Evolutionary conservation across 148 eudicot species (phyloP), one percentile per base, ranked within the genome.

Genomic region (Persicaria maculosa): DNA sequence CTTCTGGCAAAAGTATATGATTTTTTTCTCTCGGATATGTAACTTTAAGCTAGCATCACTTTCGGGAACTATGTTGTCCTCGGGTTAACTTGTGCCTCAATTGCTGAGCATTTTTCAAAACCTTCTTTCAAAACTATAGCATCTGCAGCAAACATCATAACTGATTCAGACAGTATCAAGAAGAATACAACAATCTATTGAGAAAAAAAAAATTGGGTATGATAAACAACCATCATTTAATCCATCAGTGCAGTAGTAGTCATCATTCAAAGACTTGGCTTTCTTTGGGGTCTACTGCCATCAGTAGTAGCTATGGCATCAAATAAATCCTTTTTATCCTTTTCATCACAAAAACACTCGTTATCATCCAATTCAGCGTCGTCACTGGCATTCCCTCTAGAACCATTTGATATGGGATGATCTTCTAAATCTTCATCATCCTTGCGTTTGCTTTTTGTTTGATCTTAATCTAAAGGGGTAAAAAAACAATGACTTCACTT

Each of bases 1-100:
- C 83, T 92, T 92, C 12, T 84, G 88, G 65, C 94, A 80, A 48
- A 96, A 96, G 84, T 96, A 97, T 78, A 96, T 96, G 70, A 96
- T 86, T 75, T 90, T 96, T 82, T 85, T 90, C 80, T 96, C 99
- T 72, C 97, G 88, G 50, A 77, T 85, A 70, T 85, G 91, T 48
- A 82, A 50, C 73, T 90, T 92, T 76, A 92, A 75, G 88, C 94
- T 86, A 76, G 75, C 78, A 81, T 92, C 94, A 45, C 87, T 85
- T 79, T 96, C 97, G 44, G 81, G 77, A 19, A 81, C 53, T 47
- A 67, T 44, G 77, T 73, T 50, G 36, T 84, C 83, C 45, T 47
- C 70, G 3, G 74, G n/a, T n/a, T 59, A 43, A 16, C 75, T 48
- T 64, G 83, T 75, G 81, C 46, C 75, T 85, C 71, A 48, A 52